These are phyloP conservation scores for Polygonum aviculare DNA, from an alignment of 148 eudicot genomes.

Conservation along the genomic window DNA sequence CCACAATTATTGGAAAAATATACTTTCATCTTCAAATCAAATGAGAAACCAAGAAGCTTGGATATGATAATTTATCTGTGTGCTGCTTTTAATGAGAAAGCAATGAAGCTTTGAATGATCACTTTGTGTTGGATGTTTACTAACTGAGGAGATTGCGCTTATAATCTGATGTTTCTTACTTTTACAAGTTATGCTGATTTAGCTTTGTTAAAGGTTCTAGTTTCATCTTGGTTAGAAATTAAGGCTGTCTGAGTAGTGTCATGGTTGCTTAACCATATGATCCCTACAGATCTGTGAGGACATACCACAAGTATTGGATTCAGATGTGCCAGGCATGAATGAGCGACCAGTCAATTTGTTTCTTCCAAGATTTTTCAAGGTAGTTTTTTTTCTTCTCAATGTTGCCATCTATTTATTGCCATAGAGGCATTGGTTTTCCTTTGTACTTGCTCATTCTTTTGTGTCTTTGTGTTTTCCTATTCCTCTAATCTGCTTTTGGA, in stretches of 20 bases:
- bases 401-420: background rate
- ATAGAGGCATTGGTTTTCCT: background rate
- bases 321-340: slow-evolving; percentile 78
- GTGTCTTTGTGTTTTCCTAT: slow-evolving; percentile 6
- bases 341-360: slow-evolving; percentile 87
- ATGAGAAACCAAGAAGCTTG: background rate
- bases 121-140: background rate
- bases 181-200: background rate
- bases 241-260: background rate
- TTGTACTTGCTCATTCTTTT: background rate
- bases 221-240: background rate
- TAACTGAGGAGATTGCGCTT: background rate
- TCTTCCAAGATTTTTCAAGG: slow-evolving; percentile 87
- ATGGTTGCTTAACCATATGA: slow-evolving; percentile 3
- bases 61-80: background rate
- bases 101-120: background rate
- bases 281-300: slow-evolving; percentile 82
- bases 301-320: slow-evolving; percentile 85
- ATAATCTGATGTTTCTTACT: background rate
- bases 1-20: background rate
- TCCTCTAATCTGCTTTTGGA: slow-evolving; percentile 3
- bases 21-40: background rate
- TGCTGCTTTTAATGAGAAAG: background rate
- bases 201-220: slow-evolving; percentile 1
- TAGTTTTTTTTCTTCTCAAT: slow-evolving; percentile 11